Evolutionary conservation across 1,284 basidiomycete species (phyloP).

Genomic region (Fomitopsis palustris): DNA sequence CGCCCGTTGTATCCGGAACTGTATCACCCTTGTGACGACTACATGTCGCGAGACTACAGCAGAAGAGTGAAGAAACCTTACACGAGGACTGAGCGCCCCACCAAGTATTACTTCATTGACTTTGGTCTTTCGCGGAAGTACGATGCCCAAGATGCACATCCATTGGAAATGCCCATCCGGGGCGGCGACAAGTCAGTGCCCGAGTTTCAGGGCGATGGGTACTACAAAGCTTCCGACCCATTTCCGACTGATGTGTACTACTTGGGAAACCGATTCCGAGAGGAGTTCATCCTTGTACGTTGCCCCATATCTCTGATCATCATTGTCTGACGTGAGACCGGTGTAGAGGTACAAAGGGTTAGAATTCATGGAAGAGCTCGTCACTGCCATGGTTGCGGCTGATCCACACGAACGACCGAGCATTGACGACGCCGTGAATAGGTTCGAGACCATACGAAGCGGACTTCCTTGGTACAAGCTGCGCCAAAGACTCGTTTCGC

Average conservation of each 20-base stretch:
- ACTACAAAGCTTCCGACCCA: conserved; percentile 17
- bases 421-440: conserved; percentile 9
- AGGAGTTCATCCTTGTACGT: conserved; percentile 12
- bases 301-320: not conserved
- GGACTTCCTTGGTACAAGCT: not conserved
- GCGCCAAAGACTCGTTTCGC: not conserved
- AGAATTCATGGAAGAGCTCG: conserved; percentile 13
- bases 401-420: conserved; percentile 13
- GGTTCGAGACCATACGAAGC: conserved; percentile 7
- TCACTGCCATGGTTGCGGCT: conserved; percentile 12
- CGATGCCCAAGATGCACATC: not conserved
- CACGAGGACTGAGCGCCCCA: conserved; percentile 27
- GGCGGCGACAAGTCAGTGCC: conserved; percentile 26
- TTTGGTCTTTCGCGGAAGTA: conserved; percentile 35
- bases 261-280: conserved; percentile 30
- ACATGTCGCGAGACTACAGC: conserved; percentile 14
- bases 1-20: conserved; percentile 22
- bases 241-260: conserved; percentile 29
- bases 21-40: conserved; percentile 22
- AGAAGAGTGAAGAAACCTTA: conserved; percentile 22
- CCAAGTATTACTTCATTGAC: conserved; percentile 33
- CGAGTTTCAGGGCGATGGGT: conserved; percentile 15
- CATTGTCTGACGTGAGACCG: not conserved
- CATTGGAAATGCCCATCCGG: conserved; percentile 8
- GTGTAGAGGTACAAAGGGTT: conserved; percentile 2